phyloP scores from a whole-genome alignment of 2,329 filamentous ascomycete genomes.

The Aspergillus pseudoviridinutans region DNA sequence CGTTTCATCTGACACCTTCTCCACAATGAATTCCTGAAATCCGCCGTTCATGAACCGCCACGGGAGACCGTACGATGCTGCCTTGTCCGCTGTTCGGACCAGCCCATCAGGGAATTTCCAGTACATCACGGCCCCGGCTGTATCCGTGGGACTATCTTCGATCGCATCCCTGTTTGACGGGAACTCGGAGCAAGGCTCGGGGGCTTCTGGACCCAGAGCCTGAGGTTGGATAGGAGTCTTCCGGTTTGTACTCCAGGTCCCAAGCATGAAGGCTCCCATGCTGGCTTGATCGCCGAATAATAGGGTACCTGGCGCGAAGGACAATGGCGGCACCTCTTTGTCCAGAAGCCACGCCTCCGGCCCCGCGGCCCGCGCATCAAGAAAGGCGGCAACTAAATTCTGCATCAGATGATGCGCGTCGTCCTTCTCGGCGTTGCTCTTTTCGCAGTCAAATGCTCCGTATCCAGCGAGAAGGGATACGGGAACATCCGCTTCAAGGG shows the following conservation, averaged over 20 bases:
- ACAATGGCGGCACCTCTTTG: neutral
- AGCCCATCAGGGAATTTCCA: constrained; percentile 4
- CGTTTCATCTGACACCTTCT: constrained; percentile 3
- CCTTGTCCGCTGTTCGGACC: neutral
- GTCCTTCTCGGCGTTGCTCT: neutral
- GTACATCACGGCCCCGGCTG: neutral
- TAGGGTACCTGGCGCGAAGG: neutral
- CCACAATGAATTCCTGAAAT: constrained; percentile 11
- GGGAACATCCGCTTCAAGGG: constrained; percentile 2
- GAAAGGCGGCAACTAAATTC: neutral
- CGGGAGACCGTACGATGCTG: constrained; percentile 6
- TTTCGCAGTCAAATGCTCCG: no score
- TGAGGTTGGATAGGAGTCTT: neutral
- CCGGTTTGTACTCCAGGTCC: neutral
- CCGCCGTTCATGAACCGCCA: constrained; percentile 13
- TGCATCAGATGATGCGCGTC: neutral
- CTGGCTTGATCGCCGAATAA: neutral
- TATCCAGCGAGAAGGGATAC: constrained; percentile 1
- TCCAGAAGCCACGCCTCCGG: neutral
- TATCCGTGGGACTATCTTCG: neutral
- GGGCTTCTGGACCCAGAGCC: neutral
- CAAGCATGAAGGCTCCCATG: neutral
- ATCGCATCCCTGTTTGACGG: neutral
- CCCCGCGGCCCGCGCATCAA: neutral
- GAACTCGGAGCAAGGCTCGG: neutral